Evolutionary conservation across 2,329 filamentous ascomycete genomes (phyloP).

Genomic region (Colletotrichum australisinense): DNA sequence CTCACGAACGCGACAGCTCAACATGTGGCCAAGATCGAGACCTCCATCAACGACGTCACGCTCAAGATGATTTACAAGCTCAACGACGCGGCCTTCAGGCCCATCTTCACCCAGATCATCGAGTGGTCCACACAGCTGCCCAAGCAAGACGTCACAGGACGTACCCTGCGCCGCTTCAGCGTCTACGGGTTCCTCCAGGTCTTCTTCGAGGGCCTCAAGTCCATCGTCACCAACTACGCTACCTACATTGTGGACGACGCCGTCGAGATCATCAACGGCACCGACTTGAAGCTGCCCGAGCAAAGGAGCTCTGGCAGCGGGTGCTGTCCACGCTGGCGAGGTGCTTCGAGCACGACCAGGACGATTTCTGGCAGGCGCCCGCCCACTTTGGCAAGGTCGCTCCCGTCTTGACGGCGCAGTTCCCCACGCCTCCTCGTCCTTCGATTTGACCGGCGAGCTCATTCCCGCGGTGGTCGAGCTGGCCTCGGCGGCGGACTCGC

Average conservation of each 20-base stretch:
- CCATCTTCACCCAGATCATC: conserved; percentile 88
- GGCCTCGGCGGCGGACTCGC: conserved; percentile 82
- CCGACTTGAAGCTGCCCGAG: conserved; percentile 59
- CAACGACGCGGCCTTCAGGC: conserved; percentile 92
- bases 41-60: conserved; percentile 73
- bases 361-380: conserved; percentile 95
- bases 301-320: conserved; percentile 73
- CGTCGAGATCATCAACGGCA: conserved; percentile 68
- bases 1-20: conserved; percentile 53
- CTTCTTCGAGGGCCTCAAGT: conserved; percentile 90
- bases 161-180: conserved; percentile 74
- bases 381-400: conserved; percentile 83
- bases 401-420: conserved; percentile 76
- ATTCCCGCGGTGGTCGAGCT: conserved; percentile 84
- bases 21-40: conserved; percentile 68
- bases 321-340: conserved; percentile 78
- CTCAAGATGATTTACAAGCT: conserved; percentile 97
- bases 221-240: conserved; percentile 92
- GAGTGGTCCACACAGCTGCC: conserved; percentile 79
- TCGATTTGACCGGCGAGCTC: conserved; percentile 63
- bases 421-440: conserved; percentile 57
- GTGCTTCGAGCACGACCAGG: conserved; percentile 89
- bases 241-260: conserved; percentile 85
- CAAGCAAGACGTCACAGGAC: conserved; percentile 70
- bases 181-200: conserved; percentile 83